A percentile compares a stretch with the other conserved stretches of the same genome.
Conservation (phyloP, 495 filamentous ascomycete genomes). For the Trichoderma parareesei region DNA sequence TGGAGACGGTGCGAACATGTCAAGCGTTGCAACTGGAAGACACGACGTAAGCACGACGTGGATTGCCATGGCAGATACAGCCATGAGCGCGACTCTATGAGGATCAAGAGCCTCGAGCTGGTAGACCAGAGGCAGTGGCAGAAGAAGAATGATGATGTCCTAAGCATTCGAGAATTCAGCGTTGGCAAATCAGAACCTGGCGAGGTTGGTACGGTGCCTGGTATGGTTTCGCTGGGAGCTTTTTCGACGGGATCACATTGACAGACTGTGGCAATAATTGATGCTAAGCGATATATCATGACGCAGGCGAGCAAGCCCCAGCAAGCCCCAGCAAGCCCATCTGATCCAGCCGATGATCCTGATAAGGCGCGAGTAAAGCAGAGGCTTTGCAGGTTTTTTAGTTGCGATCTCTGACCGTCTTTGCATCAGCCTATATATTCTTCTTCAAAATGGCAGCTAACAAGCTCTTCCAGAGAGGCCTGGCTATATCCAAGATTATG, state of each 20-base stretch:
- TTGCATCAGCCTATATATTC: background rate
- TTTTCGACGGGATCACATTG: background rate
- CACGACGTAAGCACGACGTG: constrained; percentile 13
- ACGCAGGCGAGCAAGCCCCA: background rate
- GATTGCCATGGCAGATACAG: constrained; percentile 30
- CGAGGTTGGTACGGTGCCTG: constrained; percentile 5
- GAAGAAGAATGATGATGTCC: constrained; percentile 28
- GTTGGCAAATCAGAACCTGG: constrained; percentile 18
- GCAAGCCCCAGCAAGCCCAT: background rate
- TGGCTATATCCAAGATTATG: background rate
- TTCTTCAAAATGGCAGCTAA: too few relatives aligned
- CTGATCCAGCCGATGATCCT: background rate
- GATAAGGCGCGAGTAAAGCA: constrained; percentile 8
- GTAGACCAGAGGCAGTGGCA: constrained; percentile 31
- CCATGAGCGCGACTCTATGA: constrained; percentile 30
- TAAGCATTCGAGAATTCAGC: constrained; percentile 35
- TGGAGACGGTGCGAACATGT: background rate
- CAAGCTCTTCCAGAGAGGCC: background rate
- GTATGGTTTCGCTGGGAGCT: background rate
- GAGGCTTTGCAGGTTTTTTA: constrained; percentile 3
- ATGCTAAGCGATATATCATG: background rate
- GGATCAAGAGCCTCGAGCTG: constrained; percentile 21
- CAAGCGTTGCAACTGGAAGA: background rate
- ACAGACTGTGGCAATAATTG: background rate
- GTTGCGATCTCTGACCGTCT: background rate